Evolutionary conservation across 2,329 filamentous ascomycete genomes (phyloP), one percentile per base, ranked within the genome.

Genomic region (Cadophora sp.): DNA sequence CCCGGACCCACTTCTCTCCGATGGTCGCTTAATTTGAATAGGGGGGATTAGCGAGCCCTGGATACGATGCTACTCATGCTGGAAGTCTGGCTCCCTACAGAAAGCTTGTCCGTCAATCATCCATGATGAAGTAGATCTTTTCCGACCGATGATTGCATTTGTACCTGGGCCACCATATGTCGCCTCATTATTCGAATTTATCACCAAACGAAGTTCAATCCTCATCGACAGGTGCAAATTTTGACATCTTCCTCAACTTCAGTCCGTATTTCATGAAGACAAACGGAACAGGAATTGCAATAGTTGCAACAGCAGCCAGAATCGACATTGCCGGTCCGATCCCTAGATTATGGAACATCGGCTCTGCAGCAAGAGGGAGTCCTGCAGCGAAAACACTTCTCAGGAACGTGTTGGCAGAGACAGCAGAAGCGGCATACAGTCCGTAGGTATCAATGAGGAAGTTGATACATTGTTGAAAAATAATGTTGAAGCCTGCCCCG

Each of bases 301-400:
- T 69, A 0, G 81, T 80, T 0, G 85, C 83, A 63, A 89, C 83
- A 0, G 81, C 84, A 0, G 85, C 91, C 14, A 91, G 84, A 2
- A 92, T 84, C 70, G 84, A 89, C 5, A 85, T 83, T 0, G 88
- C 90, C 36, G 88, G 90, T 0, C 85, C 86, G 16, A 91, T 84
- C 0, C 90, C 90, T 20, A 93, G 76, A 43, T 85, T 86, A 66
- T 86, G 82, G 73, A 90, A 91, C 80, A 93, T 80, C 0, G 74
- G 74, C 13, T 60, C 64, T 3, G 80, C 80, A 0, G 80, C 81
- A 0, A 84, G 74, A 0, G 83, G 82, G 14, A 84, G 70, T 13
- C 81, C 83, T 0, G 80, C 81, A 7, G 80, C 82, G n/a, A 84
- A 79, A 0, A 76, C 66, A 64, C 82, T 83, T 7, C 82, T 75